Evolutionary conservation across 2,329 filamentous ascomycete species (phyloP).

Genomic region (Fusarium dimerum): DNA sequence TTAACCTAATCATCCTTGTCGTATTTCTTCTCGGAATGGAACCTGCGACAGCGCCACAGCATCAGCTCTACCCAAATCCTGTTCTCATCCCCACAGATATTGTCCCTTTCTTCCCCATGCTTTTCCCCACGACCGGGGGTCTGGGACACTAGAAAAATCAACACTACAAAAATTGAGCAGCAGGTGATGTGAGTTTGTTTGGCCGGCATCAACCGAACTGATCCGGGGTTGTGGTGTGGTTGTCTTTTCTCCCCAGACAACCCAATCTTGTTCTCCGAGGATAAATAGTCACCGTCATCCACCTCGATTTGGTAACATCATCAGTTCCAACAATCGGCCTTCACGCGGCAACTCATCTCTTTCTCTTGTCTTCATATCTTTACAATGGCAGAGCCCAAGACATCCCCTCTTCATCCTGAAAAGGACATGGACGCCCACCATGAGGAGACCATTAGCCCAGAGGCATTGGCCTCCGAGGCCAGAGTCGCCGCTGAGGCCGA

Average conservation of each 20-base stretch:
- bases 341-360: not conserved
- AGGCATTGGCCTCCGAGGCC: constrained; percentile 38
- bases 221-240: not conserved
- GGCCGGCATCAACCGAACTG: not conserved
- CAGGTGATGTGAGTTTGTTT: not conserved
- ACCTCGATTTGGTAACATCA: not conserved
- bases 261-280: not conserved
- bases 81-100: not conserved
- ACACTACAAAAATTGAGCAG: not conserved
- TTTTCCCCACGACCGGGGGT: not conserved
- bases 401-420: constrained; percentile 7
- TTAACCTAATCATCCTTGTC: not conserved
- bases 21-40: not conserved
- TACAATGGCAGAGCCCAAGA: constrained; percentile 27
- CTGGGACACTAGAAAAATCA: not conserved
- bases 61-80: not conserved
- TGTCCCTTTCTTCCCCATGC: not conserved
- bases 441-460: constrained; percentile 25
- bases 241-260: not conserved
- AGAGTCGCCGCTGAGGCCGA: constrained; percentile 43
- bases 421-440: constrained; percentile 26
- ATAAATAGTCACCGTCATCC: not conserved
- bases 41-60: no score
- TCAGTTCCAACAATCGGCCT: not conserved
- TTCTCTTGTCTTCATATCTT: not conserved